Conservation (phyloP, 805 yeast genomes). For the Pichia sporocuriosa region DNA sequence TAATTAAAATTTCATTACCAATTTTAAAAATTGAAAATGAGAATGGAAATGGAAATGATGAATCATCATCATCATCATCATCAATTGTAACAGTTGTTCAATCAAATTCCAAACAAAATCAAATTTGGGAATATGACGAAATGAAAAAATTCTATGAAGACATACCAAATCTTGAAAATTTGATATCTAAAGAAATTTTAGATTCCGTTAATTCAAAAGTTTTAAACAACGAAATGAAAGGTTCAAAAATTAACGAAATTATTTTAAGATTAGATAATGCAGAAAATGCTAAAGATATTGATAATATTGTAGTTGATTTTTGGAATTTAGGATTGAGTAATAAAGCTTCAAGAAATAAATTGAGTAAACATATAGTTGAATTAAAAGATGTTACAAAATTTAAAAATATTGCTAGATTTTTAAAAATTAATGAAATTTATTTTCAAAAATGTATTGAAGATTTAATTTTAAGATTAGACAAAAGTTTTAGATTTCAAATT, state of each 20-base stretch:
- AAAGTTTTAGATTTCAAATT: slow-evolving; percentile 54
- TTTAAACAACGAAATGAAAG: slow-evolving; percentile 9
- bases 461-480: slow-evolving; percentile 48
- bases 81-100: slow-evolving; percentile 15
- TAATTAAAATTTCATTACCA: slow-evolving; percentile 35
- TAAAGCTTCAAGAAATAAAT: slow-evolving; percentile 62
- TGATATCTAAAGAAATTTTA: slow-evolving; percentile 26
- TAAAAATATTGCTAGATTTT: slow-evolving; percentile 55
- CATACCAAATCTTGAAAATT: slow-evolving; percentile 37
- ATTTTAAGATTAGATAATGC: slow-evolving; percentile 29
- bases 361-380: slow-evolving; percentile 49
- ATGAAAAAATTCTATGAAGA: slow-evolving; percentile 58
- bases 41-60: too few relatives aligned
- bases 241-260: slow-evolving; percentile 14
- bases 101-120: slow-evolving; percentile 12
- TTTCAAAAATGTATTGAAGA: slow-evolving; percentile 48
- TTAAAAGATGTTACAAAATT: slow-evolving; percentile 39
- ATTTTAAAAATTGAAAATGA: slow-evolving; percentile 25
- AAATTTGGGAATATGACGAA: slow-evolving; percentile 60
- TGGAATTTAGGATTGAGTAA: slow-evolving; percentile 51
- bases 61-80: too few relatives aligned
- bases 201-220: slow-evolving; percentile 6
- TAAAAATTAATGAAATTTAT: slow-evolving; percentile 48
- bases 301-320: slow-evolving; percentile 40
- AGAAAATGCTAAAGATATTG: slow-evolving; percentile 42